phyloP scores from a whole-genome alignment of 208 protist genomes.

The Lotmaria passim region DNA sequence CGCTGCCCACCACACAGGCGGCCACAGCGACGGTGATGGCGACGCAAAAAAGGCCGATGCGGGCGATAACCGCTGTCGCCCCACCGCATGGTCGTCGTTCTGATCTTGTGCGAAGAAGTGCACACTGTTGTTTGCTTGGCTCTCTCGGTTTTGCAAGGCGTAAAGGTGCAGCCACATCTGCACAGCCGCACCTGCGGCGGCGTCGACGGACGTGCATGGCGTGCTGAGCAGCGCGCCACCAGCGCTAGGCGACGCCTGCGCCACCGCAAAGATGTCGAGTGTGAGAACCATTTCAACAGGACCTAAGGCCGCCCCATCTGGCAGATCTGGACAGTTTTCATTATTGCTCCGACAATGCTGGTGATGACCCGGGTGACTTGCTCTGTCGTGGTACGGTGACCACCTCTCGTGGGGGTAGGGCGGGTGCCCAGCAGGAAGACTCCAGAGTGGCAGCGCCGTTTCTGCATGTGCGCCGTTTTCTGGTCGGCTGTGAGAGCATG shows the following conservation, averaged over 20 bases:
- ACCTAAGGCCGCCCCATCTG: not conserved
- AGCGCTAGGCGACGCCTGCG: slow-evolving; percentile 32
- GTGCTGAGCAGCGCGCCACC: slow-evolving; percentile 30
- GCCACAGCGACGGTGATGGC: not conserved
- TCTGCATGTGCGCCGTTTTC: not conserved
- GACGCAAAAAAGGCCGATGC: not conserved
- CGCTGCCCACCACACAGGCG: not conserved
- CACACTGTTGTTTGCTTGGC: not conserved
- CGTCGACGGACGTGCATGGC: slow-evolving; percentile 11
- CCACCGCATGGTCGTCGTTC: not conserved
- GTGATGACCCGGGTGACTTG: not conserved
- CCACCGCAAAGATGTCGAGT: slow-evolving; percentile 50
- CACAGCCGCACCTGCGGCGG: slow-evolving; percentile 23
- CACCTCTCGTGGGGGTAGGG: not conserved
- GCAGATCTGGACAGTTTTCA: no score
- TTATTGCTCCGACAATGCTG: no score
- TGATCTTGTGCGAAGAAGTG: not conserved
- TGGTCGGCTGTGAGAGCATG: not conserved
- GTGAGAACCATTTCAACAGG: slow-evolving; percentile 22
- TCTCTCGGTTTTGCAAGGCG: not conserved
- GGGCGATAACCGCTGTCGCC: no score
- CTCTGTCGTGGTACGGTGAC: not conserved
- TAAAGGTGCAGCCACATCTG: slow-evolving; percentile 25
- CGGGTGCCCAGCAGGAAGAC: not conserved
- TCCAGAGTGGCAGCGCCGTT: not conserved